A percentile compares a stretch with the other conserved stretches of the same genome.
Evolutionary conservation across 768 basidiomycete genomes (phyloP).

Genomic region (Punctularia strigosozonata): DNA sequence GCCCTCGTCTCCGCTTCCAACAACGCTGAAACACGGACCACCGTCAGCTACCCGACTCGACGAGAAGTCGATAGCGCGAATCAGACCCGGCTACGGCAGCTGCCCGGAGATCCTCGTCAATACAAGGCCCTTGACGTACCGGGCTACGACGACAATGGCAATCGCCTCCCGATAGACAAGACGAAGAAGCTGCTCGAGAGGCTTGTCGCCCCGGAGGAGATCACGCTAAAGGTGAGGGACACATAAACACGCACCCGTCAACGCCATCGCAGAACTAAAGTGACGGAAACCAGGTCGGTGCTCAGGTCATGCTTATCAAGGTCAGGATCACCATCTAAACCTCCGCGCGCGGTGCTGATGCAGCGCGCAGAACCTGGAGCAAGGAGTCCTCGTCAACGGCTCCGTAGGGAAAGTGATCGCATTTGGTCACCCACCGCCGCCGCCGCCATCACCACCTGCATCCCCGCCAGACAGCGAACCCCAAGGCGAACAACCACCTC

Average conservation of each 20-base stretch:
- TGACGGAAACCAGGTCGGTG: slow-evolving; percentile 47
- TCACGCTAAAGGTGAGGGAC: slow-evolving; percentile 29
- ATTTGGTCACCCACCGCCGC: too few relatives aligned
- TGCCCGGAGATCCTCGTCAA: slow-evolving; percentile 24
- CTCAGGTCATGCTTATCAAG: slow-evolving; percentile 82
- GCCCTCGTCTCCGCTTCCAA: background rate
- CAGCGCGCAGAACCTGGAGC: slow-evolving; percentile 49
- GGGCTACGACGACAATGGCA: slow-evolving; percentile 32
- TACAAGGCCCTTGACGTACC: slow-evolving; percentile 35
- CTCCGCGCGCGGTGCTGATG: too few relatives aligned
- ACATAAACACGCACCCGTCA: too few relatives aligned
- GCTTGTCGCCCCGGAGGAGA: slow-evolving; percentile 42
- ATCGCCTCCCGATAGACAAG: slow-evolving; percentile 20
- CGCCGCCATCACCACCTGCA: too few relatives aligned
- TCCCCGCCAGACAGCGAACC: slow-evolving; percentile 18
- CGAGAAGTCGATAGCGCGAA: slow-evolving; percentile 68
- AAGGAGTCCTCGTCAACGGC: slow-evolving; percentile 63
- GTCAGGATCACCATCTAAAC: too few relatives aligned
- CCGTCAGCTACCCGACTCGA: slow-evolving; percentile 52
- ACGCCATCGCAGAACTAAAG: too few relatives aligned
- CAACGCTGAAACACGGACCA: background rate
- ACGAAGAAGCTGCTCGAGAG: slow-evolving; percentile 39
- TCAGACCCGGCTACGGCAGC: slow-evolving; percentile 29
- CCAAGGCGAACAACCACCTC: slow-evolving; percentile 4
- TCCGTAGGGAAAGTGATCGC: slow-evolving; percentile 44